phyloP scores from a whole-genome alignment of 805 yeast genomes.

The Novakomyces olei region DNA sequence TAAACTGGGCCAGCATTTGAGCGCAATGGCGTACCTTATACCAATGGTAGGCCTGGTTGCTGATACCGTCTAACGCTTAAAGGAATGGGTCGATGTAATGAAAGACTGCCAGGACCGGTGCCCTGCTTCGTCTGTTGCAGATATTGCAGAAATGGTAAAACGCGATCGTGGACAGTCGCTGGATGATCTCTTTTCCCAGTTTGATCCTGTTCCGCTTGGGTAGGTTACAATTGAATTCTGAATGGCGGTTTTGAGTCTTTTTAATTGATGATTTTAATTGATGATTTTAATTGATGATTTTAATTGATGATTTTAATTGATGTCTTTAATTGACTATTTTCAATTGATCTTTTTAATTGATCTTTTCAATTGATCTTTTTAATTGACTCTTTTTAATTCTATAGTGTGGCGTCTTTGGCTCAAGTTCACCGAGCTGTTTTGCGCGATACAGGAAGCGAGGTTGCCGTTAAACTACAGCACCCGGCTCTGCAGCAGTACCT shows the following conservation, averaged over 20 bases:
- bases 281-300: too few species aligned
- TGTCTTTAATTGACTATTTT: too few species aligned
- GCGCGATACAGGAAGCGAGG: slow-evolving; percentile 36
- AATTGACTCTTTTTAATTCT: too few species aligned
- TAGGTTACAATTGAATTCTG: too few species aligned
- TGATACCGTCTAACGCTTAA: too few species aligned
- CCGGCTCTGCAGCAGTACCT: slow-evolving; percentile 72
- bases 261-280: too few species aligned
- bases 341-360: too few species aligned
- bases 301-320: too few species aligned
- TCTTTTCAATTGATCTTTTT: too few species aligned
- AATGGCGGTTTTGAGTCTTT: too few species aligned
- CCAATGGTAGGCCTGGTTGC: slow-evolving; percentile 30
- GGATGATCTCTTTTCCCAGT: slow-evolving; percentile 41
- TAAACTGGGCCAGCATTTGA: slow-evolving; percentile 82
- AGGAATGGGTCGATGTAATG: slow-evolving; percentile 91
- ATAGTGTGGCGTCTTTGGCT: slow-evolving; percentile 84
- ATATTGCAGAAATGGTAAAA: slow-evolving; percentile 42
- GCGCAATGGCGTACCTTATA: slow-evolving; percentile 74
- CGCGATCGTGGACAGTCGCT: slow-evolving; percentile 41
- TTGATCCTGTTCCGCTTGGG: slow-evolving; percentile 67
- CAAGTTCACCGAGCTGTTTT: slow-evolving; percentile 74
- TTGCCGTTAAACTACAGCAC: slow-evolving; percentile 88
- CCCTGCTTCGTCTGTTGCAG: slow-evolving; percentile 54
- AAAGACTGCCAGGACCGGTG: slow-evolving; percentile 77